These are phyloP conservation scores for Apiotrichum mycotoxinovorans DNA, from an alignment of 1,284 basidiomycete genomes.

Conservation along the genomic window DNA sequence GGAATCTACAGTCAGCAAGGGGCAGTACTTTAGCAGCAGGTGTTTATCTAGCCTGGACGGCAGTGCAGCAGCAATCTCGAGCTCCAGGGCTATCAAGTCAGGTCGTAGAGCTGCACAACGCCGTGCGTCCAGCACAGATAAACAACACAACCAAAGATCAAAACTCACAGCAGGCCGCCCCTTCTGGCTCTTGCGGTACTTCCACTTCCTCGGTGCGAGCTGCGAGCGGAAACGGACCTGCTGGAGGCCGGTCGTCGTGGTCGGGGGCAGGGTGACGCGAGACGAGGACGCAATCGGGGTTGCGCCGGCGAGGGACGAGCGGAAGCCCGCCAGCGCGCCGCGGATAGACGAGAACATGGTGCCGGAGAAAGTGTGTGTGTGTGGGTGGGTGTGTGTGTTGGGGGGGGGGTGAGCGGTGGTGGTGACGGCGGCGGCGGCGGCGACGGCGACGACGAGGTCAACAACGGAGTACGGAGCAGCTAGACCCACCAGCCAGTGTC, in stretches of 20 bases:
- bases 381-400: too few species aligned
- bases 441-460: not conserved
- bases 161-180: constrained; percentile 73
- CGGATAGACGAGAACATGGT: constrained; percentile 4
- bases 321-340: constrained; percentile 10
- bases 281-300: constrained; percentile 3
- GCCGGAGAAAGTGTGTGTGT: too few species aligned
- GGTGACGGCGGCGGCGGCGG: not conserved
- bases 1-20: constrained; percentile 26
- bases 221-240: constrained; percentile 56
- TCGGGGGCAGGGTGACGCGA: constrained; percentile 7
- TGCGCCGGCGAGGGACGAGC: constrained; percentile 10
- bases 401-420: too few species aligned
- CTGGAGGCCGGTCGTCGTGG: constrained; percentile 1
- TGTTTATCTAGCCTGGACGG: not conserved
- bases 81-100: too few species aligned
- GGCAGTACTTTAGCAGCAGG: not conserved
- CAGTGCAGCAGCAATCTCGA: not conserved
- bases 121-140: not conserved
- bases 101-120: too few species aligned
- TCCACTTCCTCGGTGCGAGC: constrained; percentile 75
- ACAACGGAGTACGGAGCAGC: constrained; percentile 10
- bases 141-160: not conserved
- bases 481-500: constrained; percentile 18
- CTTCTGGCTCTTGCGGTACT: constrained; percentile 83